Conservation (phyloP, 148 eudicot species). For the Spergularia marina region DNA sequence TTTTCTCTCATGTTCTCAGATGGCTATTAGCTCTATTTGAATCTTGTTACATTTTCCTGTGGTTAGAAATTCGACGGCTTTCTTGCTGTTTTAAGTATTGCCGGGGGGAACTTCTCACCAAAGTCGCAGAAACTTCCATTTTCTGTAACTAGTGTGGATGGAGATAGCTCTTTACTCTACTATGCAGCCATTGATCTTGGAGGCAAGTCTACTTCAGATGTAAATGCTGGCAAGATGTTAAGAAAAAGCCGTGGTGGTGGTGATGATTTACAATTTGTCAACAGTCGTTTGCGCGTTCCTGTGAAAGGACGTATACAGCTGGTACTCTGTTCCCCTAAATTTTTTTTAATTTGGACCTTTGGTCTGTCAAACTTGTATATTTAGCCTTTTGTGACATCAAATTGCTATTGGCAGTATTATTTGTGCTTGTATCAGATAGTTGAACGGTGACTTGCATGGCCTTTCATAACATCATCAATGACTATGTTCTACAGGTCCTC, state of each 20-base stretch:
- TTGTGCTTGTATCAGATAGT: not conserved
- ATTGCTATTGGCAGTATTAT: not conserved
- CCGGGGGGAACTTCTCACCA: slow-evolving; percentile 70
- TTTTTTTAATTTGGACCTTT: slow-evolving; percentile 7
- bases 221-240: slow-evolving; percentile 21
- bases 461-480: slow-evolving; percentile 2
- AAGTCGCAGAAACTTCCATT: slow-evolving; percentile 75
- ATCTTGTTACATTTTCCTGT: slow-evolving; percentile 7
- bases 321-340: slow-evolving; percentile 33
- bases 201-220: slow-evolving; percentile 29
- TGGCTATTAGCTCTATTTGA: slow-evolving; percentile 10
- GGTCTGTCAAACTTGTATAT: not conserved
- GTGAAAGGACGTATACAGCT: slow-evolving; percentile 80
- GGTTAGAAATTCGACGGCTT: slow-evolving; percentile 64
- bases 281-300: slow-evolving; percentile 55
- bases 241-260: slow-evolving; percentile 32
- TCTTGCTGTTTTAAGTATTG: slow-evolving; percentile 63
- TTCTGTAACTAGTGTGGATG: slow-evolving; percentile 64
- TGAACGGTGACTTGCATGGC: not conserved
- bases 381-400: slow-evolving; percentile 1
- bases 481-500: slow-evolving; percentile 46
- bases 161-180: slow-evolving; percentile 67
- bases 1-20: not conserved
- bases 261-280: slow-evolving; percentile 42
- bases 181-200: slow-evolving; percentile 59